Percentiles rank a stretch among this genome's conserved stretches.
These are phyloP conservation scores for Sphaerostilbella broomeana DNA, from an alignment of 2,329 filamentous ascomycete species.

Conservation along the genomic window DNA sequence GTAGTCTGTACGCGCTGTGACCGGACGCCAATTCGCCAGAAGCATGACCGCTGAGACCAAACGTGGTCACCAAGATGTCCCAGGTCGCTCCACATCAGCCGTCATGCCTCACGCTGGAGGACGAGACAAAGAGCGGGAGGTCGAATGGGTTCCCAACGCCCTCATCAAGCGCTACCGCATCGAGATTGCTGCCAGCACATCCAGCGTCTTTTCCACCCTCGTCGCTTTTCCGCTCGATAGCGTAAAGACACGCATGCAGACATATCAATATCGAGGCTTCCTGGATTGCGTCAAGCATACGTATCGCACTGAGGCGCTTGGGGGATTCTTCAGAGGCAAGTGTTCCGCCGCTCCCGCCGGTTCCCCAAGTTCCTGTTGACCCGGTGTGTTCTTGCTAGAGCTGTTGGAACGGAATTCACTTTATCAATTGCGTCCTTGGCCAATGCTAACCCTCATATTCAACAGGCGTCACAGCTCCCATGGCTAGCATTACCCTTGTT, in stretches of 20 bases:
- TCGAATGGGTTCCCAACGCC: slow-evolving; percentile 34
- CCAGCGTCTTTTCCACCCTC: slow-evolving; percentile 72
- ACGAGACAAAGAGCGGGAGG: slow-evolving; percentile 19
- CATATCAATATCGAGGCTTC: slow-evolving; percentile 71
- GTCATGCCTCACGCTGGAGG: slow-evolving; percentile 24
- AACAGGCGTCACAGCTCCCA: slow-evolving; percentile 68
- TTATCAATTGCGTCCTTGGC: background rate
- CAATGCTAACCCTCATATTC: background rate
- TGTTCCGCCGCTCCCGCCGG: background rate
- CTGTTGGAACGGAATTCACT: background rate
- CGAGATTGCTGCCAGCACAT: slow-evolving; percentile 70
- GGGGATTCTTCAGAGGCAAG: slow-evolving; percentile 75
- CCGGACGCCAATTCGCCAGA: slow-evolving; percentile 22
- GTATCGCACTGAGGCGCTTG: slow-evolving; percentile 64
- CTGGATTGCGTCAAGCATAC: slow-evolving; percentile 68
- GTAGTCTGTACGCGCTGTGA: slow-evolving; percentile 23
- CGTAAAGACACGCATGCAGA: slow-evolving; percentile 85
- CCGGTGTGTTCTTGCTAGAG: background rate
- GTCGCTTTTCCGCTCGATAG: slow-evolving; percentile 82
- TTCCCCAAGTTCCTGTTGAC: background rate
- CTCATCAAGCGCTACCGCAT: slow-evolving; percentile 71
- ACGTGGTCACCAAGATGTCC: slow-evolving; percentile 34
- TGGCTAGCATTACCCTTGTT: slow-evolving; percentile 70
- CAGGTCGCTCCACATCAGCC: slow-evolving; percentile 25
- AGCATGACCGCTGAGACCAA: slow-evolving; percentile 33